Base-by-base conservation (phyloP, 1,284 basidiomycete species). In the Ustilago xerochloae region DNA sequence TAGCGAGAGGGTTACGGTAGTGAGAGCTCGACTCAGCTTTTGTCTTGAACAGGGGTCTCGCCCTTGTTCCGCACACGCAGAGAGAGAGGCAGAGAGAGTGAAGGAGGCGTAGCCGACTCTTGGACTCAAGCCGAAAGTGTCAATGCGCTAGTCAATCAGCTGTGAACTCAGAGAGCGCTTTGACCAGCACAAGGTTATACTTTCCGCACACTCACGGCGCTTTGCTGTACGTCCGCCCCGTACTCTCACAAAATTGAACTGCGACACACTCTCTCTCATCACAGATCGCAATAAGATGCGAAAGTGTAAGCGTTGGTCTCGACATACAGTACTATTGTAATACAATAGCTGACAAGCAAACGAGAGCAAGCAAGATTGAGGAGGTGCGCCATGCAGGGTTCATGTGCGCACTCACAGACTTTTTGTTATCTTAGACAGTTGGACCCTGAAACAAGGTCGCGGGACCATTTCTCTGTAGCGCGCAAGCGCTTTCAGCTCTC, bases 401-500 rank as follows among this genome's bases (percentile, higher is more conserved):
- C 55, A 49, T 52, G 48, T 52, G 38, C 33, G 39, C 32, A 5
- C 32, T 33, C 16, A 9, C 32, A 33, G 32, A n/a, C n/a, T n/a
- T n/a, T 64, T 57, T 53, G 52, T 66, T 66, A 61, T 66, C 64
- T 59, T 35, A n/a, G 55, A 18, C 16, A 26, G 8, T 8, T 56
- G 58, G 64, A 66, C 64, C 64, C 64, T 66, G 64, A 66, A n/a
- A n/a, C n/a, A 66, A 54, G 32, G 29, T 54, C 54, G 35, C 32
- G 45, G 30, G 28, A 12, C 10, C 20, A 33, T 49, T 46, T 46
- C 29, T 46, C 38, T 10, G n/a, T 6, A 20, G 18, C 38, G 38
- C 20, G 38, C 38, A 41, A 35, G 24, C 51, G 39, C 50, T 52
- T 52, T 46, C 32, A 16, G 26, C 28, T 29, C n/a, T n/a, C n/a